These are phyloP conservation scores for Cardamine chenopodiifolia DNA, from an alignment of 345 rosid genomes.

Conservation along the genomic window DNA sequence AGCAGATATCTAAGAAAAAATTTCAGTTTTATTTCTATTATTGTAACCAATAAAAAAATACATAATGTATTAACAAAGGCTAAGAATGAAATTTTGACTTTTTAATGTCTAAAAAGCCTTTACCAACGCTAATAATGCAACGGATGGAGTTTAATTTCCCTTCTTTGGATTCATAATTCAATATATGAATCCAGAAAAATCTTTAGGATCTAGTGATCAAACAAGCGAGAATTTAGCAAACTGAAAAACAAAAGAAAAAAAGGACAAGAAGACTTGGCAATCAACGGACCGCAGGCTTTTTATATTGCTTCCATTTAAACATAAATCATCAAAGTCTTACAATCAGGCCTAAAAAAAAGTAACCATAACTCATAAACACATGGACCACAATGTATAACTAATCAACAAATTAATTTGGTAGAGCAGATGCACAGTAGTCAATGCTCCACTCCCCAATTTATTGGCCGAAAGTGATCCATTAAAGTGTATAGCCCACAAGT, in stretches of 20 bases:
- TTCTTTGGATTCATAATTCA: too few relatives aligned
- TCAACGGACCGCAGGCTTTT: background rate
- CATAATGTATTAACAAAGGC: too few relatives aligned
- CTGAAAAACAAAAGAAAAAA: background rate
- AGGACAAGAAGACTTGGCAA: background rate
- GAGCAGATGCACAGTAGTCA: conserved; percentile 38
- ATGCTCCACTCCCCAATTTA: conserved; percentile 41
- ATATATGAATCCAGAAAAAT: background rate
- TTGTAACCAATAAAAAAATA: too few relatives aligned
- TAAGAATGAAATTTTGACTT: too few relatives aligned
- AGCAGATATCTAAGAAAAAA: too few relatives aligned
- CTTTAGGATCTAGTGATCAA: background rate
- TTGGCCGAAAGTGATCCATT: conserved; percentile 38
- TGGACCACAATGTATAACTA: conserved; percentile 33
- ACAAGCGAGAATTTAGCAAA: background rate
- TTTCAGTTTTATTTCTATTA: too few relatives aligned
- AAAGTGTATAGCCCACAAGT: conserved; percentile 24
- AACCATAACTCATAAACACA: conserved; percentile 2
- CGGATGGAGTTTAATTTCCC: too few relatives aligned
- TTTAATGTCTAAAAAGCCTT: too few relatives aligned
- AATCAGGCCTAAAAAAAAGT: background rate
- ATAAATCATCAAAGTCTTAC: background rate
- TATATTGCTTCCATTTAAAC: background rate
- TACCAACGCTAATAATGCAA: too few relatives aligned
- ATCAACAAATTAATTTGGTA: conserved; percentile 34